Base-by-base conservation (phyloP, 139 green algal genomes). In the Axilococcus clingmanii region DNA sequence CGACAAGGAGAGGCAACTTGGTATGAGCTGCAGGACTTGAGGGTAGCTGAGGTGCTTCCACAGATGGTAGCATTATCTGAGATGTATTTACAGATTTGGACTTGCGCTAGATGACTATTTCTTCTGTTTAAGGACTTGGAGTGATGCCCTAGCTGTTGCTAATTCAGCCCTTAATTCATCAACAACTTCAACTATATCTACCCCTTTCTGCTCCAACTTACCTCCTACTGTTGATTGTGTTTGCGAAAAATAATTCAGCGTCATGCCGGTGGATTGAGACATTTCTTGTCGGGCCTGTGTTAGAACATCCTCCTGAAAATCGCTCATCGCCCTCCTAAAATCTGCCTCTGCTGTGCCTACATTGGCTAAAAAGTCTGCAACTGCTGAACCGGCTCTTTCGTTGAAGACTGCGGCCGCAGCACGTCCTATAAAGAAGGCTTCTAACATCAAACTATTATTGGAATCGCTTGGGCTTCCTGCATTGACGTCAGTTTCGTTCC, bases 21-120 rank as follows among this genome's bases (percentile, higher is more conserved):
- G 88, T 95, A 96, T 63, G 89, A 94, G 62, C 73, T 89, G 16
- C 79, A 97, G 62, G 92, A 99, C 66, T 67, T 99, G 45, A 49
- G 69, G 11, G 83, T 98, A 15, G 61, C 55, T 4, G 92, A 98
- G 58, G 87, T 94, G 32, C 65, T 98, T 65, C 89, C 90, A 6
- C 89, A 99, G 66, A 87, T 94, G 72, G 87, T 97, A 38, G 85
- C 75, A 5, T 76, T 97, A 3, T 86, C 74, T 3, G 89, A 97
- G 58, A 72, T 84, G 3, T 96, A 94, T 76, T 68, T 96, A 54
- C 89, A 96, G 66, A 55, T 91, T 19, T 88, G 84, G 9, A 38
- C 12, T 38, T 38, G 33, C 12, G 33, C 33, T 12, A 38, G n/a
- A n/a, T n/a, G n/a, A n/a, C n/a, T n/a, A n/a, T n/a, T n/a, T n/a